These are phyloP conservation scores for Bocquillonia castaneifolia DNA, from an alignment of 441 rosid genomes.

Conservation along the genomic window DNA sequence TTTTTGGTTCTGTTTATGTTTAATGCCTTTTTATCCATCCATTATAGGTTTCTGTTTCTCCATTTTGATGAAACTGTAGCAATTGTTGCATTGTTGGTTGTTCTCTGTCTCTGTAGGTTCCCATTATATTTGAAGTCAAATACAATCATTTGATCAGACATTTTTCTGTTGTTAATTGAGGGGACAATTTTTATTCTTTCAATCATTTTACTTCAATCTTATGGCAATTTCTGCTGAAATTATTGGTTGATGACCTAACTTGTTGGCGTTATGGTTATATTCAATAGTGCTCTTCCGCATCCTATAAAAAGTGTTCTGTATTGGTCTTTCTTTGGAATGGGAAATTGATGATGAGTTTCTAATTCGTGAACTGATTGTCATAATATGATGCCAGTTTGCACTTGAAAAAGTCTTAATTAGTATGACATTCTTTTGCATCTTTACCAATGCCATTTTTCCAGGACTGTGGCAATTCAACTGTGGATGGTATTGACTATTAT, in stretches of 20 bases:
- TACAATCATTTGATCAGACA: not conserved
- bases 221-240: not conserved
- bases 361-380: not conserved
- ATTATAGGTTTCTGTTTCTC: not conserved
- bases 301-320: not conserved
- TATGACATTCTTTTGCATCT: not conserved
- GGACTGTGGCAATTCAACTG: constrained; percentile 70
- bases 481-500: constrained; percentile 71
- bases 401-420: constrained; percentile 8
- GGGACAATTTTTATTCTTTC: not conserved
- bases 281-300: not conserved
- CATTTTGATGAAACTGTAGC: not conserved
- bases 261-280: not conserved
- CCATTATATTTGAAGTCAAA: not conserved
- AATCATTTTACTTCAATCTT: not conserved
- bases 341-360: constrained; percentile 4
- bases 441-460: constrained; percentile 40
- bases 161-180: not conserved
- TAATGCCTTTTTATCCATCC: not conserved
- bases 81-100: not conserved
- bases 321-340: not conserved
- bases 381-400: not conserved
- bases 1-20: constrained; percentile 6
- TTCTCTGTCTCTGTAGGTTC: not conserved
- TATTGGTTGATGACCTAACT: not conserved